Evolutionary conservation across 2,329 filamentous ascomycete species (phyloP), one percentile per base, ranked within the genome.

Genomic region (Mollisia scopiformis): DNA sequence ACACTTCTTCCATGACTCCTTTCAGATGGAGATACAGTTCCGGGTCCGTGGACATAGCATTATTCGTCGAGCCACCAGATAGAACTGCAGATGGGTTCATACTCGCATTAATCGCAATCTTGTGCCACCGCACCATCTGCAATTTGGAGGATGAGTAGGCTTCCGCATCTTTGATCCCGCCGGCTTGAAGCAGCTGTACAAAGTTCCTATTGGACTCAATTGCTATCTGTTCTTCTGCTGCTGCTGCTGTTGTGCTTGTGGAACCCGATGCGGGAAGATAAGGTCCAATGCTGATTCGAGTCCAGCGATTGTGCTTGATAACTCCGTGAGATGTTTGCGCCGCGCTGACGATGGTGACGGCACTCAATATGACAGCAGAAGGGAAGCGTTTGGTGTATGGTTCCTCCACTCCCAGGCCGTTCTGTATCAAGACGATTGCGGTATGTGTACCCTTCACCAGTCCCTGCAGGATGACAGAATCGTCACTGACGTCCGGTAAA

Each of bases 61-160:
- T 82, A 70, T 91, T 91, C 56, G 85, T 82, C 1, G 81, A 77
- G 1, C 88, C 87, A 13, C 87, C 86, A 1, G 83, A 84, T 0
- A 92, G 80, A 7, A 91, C 88, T 1, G 88, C 86, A 0, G 85
- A 88, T 0, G 89, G 88, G 75, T 92, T 92, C 82, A 91, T 89
- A 55, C 87, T 85, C 0, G 88, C 87, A 73, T 92, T 92, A 78
- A 92, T 91, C 68, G 87, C 88, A 63, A 91, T 84, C 74, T 92
- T 92, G 74, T 91, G 88, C 89, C 89, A 92, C 25, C 89, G 81
- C 19, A 91, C 84, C 43, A 86, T 82, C 74, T 92, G 89, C 49
- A 92, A 78, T 62, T 86, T 88, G 31, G 86, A 77, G 73, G 90
- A 87, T 50, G 84, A 81, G 68, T 88, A 86, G 7, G 82, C 77